These are phyloP conservation scores for Termitomyces sp. DNA, from an alignment of 768 basidiomycete genomes.

Conservation along the genomic window DNA sequence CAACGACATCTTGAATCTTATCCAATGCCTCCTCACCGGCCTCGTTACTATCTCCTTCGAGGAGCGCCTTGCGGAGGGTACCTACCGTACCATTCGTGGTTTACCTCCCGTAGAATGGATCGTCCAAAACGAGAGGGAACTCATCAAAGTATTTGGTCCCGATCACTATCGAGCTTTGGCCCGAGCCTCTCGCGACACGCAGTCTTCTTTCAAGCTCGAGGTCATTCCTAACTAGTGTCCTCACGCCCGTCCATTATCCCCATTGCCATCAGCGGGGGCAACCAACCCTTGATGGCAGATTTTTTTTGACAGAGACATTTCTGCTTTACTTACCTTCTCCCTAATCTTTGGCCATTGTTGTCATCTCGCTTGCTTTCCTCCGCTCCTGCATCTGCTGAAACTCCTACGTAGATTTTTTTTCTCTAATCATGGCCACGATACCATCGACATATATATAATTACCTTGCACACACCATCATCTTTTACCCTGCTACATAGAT, in stretches of 20 bases:
- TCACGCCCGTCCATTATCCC: neutral
- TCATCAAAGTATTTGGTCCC: conserved; percentile 72
- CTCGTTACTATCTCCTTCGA: conserved; percentile 71
- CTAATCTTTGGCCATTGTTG: conserved; percentile 27
- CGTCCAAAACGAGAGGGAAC: conserved; percentile 58
- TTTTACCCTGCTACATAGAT: conserved; percentile 7
- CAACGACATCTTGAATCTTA: conserved; percentile 62
- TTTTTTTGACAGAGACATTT: conserved; percentile 11
- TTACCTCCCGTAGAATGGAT: conserved; percentile 79
- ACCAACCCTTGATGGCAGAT: neutral
- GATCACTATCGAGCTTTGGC: conserved; percentile 69
- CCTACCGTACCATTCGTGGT: conserved; percentile 73
- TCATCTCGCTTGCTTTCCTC: conserved; percentile 28
- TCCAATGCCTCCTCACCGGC: conserved; percentile 73
- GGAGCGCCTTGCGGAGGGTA: conserved; percentile 65
- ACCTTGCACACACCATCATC: conserved; percentile 18
- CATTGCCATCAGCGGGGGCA: neutral
- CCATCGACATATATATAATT: conserved; percentile 21
- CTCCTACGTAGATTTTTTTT: conserved; percentile 5
- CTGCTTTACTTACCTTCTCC: conserved; percentile 15
- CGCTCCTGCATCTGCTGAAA: conserved; percentile 23
- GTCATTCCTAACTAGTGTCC: conserved; percentile 35
- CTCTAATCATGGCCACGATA: conserved; percentile 19
- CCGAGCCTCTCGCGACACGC: conserved; percentile 67
- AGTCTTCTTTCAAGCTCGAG: conserved; percentile 73